phyloP scores from a whole-genome alignment of 306 rosid species.

The barrel medic (Medicago truncatula) region DNA sequence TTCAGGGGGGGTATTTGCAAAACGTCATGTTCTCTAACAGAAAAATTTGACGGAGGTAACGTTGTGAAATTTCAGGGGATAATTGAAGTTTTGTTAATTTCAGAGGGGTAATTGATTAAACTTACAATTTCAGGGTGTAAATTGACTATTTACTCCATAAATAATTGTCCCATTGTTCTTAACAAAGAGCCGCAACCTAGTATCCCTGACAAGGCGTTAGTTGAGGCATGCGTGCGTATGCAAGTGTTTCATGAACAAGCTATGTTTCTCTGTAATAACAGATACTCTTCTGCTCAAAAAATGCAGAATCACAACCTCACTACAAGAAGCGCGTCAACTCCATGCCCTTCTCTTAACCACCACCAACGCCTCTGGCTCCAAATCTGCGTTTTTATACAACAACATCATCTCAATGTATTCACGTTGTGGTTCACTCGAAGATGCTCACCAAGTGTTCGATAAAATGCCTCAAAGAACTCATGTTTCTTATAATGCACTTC shows the following conservation, averaged over 20 bases:
- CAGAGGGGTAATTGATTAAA: too few species aligned
- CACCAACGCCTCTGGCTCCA: constrained; percentile 35
- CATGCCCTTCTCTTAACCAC: constrained; percentile 72
- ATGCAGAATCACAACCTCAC: constrained; percentile 62
- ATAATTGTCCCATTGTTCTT: not conserved
- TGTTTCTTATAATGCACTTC: constrained; percentile 78
- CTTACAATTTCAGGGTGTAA: too few species aligned
- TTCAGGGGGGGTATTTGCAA: too few species aligned
- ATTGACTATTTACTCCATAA: too few species aligned
- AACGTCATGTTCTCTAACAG: too few species aligned
- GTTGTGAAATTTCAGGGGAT: too few species aligned
- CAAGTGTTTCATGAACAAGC: constrained; percentile 43
- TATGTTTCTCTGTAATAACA: constrained; percentile 27
- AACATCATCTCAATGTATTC: constrained; percentile 75
- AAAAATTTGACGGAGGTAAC: too few species aligned
- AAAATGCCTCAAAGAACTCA: constrained; percentile 74
- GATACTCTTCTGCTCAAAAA: constrained; percentile 54
- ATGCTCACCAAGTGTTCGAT: constrained; percentile 70
- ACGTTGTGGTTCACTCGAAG: constrained; percentile 56
- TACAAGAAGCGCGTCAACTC: constrained; percentile 71
- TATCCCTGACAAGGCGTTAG: not conserved
- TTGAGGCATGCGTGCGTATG: constrained; percentile 2
- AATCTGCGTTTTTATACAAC: constrained; percentile 64
- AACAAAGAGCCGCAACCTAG: not conserved
- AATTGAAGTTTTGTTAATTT: too few species aligned